Evolutionary conservation across 2,329 filamentous ascomycete species (phyloP), one percentile per base, ranked within the genome.

Genomic region (Fusarium virguliforme): DNA sequence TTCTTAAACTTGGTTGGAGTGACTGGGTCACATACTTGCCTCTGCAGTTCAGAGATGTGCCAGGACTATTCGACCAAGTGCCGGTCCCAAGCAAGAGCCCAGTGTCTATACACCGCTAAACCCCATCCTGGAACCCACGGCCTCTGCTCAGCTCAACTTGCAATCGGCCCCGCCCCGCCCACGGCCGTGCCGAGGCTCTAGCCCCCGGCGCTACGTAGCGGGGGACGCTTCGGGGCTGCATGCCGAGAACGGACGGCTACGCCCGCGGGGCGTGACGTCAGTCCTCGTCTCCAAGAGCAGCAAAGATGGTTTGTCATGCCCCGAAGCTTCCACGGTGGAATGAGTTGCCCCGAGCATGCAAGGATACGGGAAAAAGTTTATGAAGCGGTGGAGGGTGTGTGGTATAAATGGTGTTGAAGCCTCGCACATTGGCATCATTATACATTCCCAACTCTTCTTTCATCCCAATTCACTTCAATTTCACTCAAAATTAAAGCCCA

Each of bases 171-270:
- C 34, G 34, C 34, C 35, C 43, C 57, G 26, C 57, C 7, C 18
- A 50, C 60, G 64, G 68, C 53, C 54, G 56, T 69, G 41, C 67
- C 58, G 64, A 64, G 56, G 48, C 40, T 28, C 6, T 41, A n/a
- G 26, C 46, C 43, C 68, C 68, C 68, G 68, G 68, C 53, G 57
- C 68, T 71, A 71, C 60, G 50, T 32, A 40, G 43, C 43, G 43
- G 43, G 28, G 43, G n/a, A 24, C 8, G 15, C 41, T 30, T 48
- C 68, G 68, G 70, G 57, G 51, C 41, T 51, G 59, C 65, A 53
- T 70, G 63, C 70, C 70, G 69, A 72, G 70, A 72, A 72, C 59
- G 66, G 70, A 72, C 69, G 63, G 69, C 53, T 61, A 58, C 30
- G 60, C 56, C 62, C 66, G 65, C 38, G 41, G 54, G 18, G 51